These are phyloP conservation scores for Amaranthus cruentus DNA, from an alignment of 148 eudicot species.

Conservation along the genomic window DNA sequence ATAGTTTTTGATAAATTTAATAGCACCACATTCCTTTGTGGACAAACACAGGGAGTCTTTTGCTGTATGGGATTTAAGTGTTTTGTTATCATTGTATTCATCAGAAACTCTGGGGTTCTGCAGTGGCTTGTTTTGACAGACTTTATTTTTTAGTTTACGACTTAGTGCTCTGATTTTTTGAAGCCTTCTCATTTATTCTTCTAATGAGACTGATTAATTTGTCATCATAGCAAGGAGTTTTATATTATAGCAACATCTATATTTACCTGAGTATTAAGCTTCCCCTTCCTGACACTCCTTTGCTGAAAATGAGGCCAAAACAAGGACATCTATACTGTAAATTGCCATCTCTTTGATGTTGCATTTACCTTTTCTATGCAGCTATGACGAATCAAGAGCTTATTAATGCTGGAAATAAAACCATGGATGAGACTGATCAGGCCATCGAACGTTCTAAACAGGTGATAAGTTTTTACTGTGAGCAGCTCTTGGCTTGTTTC, in stretches of 20 bases:
- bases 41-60: too few relatives aligned
- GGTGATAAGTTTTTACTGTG: constrained; percentile 31
- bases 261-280: neutral
- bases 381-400: constrained; percentile 97
- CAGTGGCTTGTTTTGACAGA: neutral
- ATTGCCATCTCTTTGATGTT: constrained; percentile 11
- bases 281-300: neutral
- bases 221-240: neutral
- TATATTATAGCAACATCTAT: neutral
- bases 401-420: constrained; percentile 64
- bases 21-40: too few relatives aligned
- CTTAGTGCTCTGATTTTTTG: too few relatives aligned
- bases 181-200: neutral
- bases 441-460: constrained; percentile 96
- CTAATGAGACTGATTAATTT: neutral
- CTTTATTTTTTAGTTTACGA: neutral
- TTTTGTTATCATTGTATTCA: neutral
- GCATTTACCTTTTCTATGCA: constrained; percentile 23
- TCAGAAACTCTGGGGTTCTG: neutral
- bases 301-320: neutral
- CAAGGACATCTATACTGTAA: neutral
- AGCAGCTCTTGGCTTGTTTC: neutral
- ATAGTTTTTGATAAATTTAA: too few relatives aligned
- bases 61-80: too few relatives aligned
- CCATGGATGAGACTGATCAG: constrained; percentile 96